Percentiles rank a stretch among this genome's conserved stretches.
These are phyloP conservation scores for Phialophora expanda DNA, from an alignment of 2,329 filamentous ascomycete species.

Conservation along the genomic window DNA sequence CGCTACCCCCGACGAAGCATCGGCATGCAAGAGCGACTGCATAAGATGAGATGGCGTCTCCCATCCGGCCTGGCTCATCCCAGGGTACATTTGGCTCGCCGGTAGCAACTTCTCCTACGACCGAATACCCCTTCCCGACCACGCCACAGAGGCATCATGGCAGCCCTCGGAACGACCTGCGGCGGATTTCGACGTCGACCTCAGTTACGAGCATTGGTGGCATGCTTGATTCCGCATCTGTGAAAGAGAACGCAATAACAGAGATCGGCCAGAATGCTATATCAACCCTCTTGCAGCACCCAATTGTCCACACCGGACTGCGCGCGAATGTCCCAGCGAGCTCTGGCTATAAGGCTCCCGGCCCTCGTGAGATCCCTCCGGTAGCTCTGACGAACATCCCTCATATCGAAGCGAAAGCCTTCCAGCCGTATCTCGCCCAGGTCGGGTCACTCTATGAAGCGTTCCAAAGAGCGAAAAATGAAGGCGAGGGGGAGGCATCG, in stretches of 20 bases:
- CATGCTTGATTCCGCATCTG: constrained; percentile 72
- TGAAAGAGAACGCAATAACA: constrained; percentile 57
- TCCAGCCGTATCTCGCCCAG: constrained; percentile 82
- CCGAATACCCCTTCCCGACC: constrained; percentile 37
- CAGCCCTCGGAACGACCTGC: constrained; percentile 43
- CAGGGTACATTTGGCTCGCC: constrained; percentile 26
- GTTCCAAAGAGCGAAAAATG: constrained; percentile 80
- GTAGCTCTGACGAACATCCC: constrained; percentile 88
- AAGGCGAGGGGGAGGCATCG: constrained; percentile 66
- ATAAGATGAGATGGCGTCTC: constrained; percentile 32
- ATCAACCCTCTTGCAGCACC: constrained; percentile 87
- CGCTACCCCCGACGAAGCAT: not conserved
- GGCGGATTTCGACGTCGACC: constrained; percentile 83
- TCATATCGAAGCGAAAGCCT: constrained; percentile 77
- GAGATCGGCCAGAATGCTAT: constrained; percentile 93
- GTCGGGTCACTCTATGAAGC: constrained; percentile 88
- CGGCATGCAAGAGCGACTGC: constrained; percentile 1
- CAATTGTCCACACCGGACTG: constrained; percentile 86
- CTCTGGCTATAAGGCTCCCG: constrained; percentile 79
- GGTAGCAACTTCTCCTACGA: constrained; percentile 25
- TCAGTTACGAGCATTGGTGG: constrained; percentile 87
- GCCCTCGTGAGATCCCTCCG: constrained; percentile 86
- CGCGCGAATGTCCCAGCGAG: constrained; percentile 72
- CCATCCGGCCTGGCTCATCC: constrained; percentile 26
- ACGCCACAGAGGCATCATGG: constrained; percentile 24